Base-by-base conservation (phyloP, 2,329 filamentous ascomycete genomes). In the Trichoderma sp. region DNA sequence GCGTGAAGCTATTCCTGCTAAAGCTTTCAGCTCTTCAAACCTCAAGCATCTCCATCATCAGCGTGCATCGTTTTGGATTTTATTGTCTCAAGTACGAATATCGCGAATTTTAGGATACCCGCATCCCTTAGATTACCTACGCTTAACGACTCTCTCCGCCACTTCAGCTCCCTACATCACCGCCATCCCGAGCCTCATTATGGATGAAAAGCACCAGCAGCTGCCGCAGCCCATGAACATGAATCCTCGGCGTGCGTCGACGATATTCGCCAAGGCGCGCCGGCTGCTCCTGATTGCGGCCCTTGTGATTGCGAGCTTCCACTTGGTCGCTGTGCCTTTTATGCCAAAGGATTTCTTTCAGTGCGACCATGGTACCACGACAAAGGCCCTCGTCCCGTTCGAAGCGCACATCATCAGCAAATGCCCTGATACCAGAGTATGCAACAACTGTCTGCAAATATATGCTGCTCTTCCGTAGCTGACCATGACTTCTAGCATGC, bases 391-490 rank as follows among this genome's bases (percentile, higher is more conserved):
- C 69, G 91, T 98, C 5, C 91, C 93, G 4, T 81, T 99, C 2
- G 96, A 99, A 79, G 92, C 93, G 68, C 95, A 98, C 79, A 96
- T 98, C 74, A 99, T 98, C 90, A 92, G 90, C 81, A 97, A 98
- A 84, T 99, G 96, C 76, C 94, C 95, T 0, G 96, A 99, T 80
- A 94, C 96, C 2, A 86, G 85, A 78, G 86, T 87, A 76, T 13
- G 81, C 24, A 30, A 34, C n/a, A 34, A 46, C 14, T 43, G 5
- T 24, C 26, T 11, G 28, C n/a, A 26, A 34, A 10, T 14, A n/a
- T 43, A n/a, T 10, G 8, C 7, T 18, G 11, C 14, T 26, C 24
- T 34, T 24, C 18, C 49, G 37, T 64, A 24, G 34, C 43, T 13
- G 34, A n/a, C 30, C 32, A 21, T 13, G 7, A 13, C 51, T 68